Conservation (phyloP, 768 basidiomycete species). For the Holtermannia corniformis region DNA sequence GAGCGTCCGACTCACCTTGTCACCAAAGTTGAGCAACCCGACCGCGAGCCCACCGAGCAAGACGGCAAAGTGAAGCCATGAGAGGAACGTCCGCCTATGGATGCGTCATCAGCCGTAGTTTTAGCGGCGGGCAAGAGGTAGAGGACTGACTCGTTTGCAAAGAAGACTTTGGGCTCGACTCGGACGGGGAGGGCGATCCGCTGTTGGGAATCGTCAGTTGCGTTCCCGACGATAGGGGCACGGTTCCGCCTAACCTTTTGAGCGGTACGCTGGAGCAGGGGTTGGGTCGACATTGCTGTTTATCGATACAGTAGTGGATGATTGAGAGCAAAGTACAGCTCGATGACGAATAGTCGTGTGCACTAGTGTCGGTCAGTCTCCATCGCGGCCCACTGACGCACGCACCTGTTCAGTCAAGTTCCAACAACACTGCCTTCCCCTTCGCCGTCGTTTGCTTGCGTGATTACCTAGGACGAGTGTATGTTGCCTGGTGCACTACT, state of each 20-base stretch:
- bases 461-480: no score
- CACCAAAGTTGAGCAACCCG: conserved; percentile 94
- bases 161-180: conserved; percentile 46
- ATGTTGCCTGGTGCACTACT: no score
- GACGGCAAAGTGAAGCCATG: conserved; percentile 98
- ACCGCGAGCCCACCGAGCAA: conserved; percentile 93
- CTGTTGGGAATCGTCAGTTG: conserved; percentile 41
- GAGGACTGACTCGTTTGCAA: conserved; percentile 41
- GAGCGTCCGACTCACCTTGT: conserved; percentile 58
- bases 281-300: conserved; percentile 81
- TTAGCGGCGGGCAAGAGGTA: neutral
- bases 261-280: conserved; percentile 87
- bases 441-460: no score
- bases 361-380: no score
- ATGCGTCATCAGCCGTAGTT: neutral
- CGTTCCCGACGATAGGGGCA: neutral
- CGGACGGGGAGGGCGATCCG: conserved; percentile 94
- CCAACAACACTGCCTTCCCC: no score
- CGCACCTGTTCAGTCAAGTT: no score
- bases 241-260: conserved; percentile 49
- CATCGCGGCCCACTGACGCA: no score
- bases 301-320: no score
- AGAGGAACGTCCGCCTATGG: conserved; percentile 62
- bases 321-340: no score
- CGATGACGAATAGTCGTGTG: no score